Base-by-base conservation (phyloP, 2,329 filamentous ascomycete genomes). In the Didymella arachidicola region DNA sequence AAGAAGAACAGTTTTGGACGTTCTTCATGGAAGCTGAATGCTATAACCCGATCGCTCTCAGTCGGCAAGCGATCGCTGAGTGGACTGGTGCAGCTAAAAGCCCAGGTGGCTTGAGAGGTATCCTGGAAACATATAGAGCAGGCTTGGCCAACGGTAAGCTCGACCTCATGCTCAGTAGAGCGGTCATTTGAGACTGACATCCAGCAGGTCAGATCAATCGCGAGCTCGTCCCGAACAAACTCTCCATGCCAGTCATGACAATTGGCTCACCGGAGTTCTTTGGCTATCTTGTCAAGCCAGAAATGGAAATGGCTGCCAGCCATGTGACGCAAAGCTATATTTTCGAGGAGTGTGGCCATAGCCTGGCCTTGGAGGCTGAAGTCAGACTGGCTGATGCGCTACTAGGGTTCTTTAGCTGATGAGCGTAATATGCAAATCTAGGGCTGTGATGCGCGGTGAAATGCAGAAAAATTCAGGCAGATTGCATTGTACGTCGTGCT, bases 211-310 rank as follows among this genome's bases (percentile, higher is more conserved):
- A 75, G 14, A 63, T 73, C 19, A 71, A 75, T 29, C 61, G 60
- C 16, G 63, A 69, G 39, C 52, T 73, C 16, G 67, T 68, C 16
- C 68, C 71, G 46, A 61, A 59, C 38, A 73, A 72, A 56, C 53
- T 75, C 22, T 66, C 66, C 16, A 65, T 72, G 10, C 72, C 73
- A 0, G 65, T 75, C 6, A 71, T 76, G 68, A 75, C 72, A 0
- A 69, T 76, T 30, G 74, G 73, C 4, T 73, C 73, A 11, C 73
- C 74, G 2, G 73, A 76, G 18, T 74, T 76, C 56, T 76, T 77
- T 46, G 73, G 72, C 1, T 67, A 67, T 6, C 64, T 66, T 16
- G 74, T 77, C 4, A 67, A 70, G 51, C 67, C 72, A 42, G 65
- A 68, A 50, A 72, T 72, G 41, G 46, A 64, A 25, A 69, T 68